Conservation (phyloP, 345 rosid species). For the Syzygium oleosum region DNA sequence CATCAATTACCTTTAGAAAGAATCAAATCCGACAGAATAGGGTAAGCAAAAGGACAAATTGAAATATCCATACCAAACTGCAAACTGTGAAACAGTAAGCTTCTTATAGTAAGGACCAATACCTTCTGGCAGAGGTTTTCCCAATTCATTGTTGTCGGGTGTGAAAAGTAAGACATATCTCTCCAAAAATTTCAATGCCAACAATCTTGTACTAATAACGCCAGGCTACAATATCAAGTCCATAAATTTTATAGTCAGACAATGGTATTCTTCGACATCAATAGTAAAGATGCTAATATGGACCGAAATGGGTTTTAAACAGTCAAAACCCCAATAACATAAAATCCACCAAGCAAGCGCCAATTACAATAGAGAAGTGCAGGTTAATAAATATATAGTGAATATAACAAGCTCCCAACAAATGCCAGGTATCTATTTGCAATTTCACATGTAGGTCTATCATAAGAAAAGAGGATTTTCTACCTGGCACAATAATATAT, state of each 20-base stretch:
- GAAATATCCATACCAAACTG: background rate
- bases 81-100: background rate
- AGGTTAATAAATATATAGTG: background rate
- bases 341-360: background rate
- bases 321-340: background rate
- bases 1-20: background rate
- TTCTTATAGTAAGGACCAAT: conserved; percentile 1
- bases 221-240: conserved; percentile 52
- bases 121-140: conserved; percentile 53
- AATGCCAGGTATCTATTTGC: background rate
- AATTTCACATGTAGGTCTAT: background rate
- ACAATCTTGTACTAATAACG: conserved; percentile 53
- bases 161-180: conserved; percentile 69
- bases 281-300: background rate
- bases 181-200: conserved; percentile 90
- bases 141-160: conserved; percentile 54
- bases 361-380: background rate
- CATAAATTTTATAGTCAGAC: background rate
- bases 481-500: background rate
- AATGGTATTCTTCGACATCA: background rate
- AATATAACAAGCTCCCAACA: background rate
- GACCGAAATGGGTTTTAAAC: background rate
- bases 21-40: background rate
- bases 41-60: background rate
- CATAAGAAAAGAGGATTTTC: background rate